These are phyloP conservation scores for Curvularia hawaiiensis DNA, from an alignment of 2,329 filamentous ascomycete genomes.

Conservation along the genomic window DNA sequence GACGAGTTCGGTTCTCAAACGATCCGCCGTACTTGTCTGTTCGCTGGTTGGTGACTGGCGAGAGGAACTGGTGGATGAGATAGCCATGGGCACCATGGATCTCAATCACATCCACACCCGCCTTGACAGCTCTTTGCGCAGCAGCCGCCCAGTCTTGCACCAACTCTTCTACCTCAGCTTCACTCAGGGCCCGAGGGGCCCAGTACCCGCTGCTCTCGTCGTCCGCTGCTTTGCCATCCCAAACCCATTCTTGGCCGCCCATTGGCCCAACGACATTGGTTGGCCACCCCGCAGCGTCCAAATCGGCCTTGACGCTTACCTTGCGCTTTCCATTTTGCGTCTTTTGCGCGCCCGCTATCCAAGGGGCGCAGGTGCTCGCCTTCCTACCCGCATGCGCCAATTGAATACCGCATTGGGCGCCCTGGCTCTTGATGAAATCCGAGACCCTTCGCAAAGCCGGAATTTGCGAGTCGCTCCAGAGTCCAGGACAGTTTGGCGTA, in stretches of 20 bases:
- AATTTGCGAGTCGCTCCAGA: conserved; percentile 47
- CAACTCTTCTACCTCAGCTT: conserved; percentile 47
- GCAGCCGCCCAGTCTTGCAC: conserved; percentile 50
- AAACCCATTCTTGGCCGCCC: conserved; percentile 46
- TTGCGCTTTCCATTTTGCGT: conserved; percentile 30
- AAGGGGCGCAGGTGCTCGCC: conserved; percentile 40
- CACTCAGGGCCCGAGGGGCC: conserved; percentile 45
- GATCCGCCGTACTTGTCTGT: conserved; percentile 51
- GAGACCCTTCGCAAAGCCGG: conserved; percentile 37
- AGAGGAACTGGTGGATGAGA: conserved; percentile 50
- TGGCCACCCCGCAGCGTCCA: conserved; percentile 44
- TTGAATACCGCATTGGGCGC: conserved; percentile 40
- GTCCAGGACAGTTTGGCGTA: conserved; percentile 43
- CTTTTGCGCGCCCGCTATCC: conserved; percentile 30
- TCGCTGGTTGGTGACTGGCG: conserved; percentile 48
- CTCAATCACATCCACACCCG: conserved; percentile 50
- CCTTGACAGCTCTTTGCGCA: conserved; percentile 43
- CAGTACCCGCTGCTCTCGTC: conserved; percentile 44
- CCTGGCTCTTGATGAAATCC: conserved; percentile 46
- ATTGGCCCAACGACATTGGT: conserved; percentile 44
- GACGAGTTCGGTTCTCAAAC: conserved; percentile 47
- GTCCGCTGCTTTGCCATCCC: conserved; percentile 44
- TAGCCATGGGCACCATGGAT: conserved; percentile 52
- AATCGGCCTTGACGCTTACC: conserved; percentile 33
- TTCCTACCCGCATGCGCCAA: conserved; percentile 47